A percentile compares a stretch with the other conserved stretches of the same genome.
Evolutionary conservation across 768 basidiomycete genomes (phyloP).

Genomic region (Clathrus columnatus): DNA sequence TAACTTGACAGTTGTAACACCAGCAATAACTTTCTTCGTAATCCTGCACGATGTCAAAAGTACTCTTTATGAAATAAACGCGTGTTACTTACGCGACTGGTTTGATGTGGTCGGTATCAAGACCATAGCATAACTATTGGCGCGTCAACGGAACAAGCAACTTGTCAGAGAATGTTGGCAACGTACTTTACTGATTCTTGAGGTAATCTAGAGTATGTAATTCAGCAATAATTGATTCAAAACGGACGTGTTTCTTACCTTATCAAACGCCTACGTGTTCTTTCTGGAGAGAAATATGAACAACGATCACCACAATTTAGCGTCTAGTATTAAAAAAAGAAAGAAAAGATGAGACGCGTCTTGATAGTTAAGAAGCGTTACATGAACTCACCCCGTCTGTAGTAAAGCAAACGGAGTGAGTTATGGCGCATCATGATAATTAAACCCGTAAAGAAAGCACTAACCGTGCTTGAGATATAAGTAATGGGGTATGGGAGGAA

Average conservation of each 20-base stretch:
- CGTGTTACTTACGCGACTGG: conserved; percentile 68
- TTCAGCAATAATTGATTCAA: conserved; percentile 9
- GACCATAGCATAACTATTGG: conserved; percentile 80
- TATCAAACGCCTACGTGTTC: conserved; percentile 92
- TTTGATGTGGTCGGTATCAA: conserved; percentile 86
- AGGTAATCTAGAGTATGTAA: conserved; percentile 55
- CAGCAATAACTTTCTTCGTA: conserved; percentile 85
- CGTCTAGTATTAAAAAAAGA: conserved; percentile 12
- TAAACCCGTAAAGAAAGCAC: conserved; percentile 13
- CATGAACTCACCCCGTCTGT: conserved; percentile 42
- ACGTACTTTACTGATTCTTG: conserved; percentile 59
- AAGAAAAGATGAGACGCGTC: conserved; percentile 8
- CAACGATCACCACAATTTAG: conserved; percentile 14
- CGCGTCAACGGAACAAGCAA: background rate
- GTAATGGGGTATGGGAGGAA: background rate
- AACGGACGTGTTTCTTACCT: conserved; percentile 41
- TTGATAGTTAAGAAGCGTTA: conserved; percentile 17
- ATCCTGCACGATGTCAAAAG: conserved; percentile 38
- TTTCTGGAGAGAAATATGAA: conserved; percentile 50
- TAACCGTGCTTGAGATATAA: conserved; percentile 38
- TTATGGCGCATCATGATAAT: background rate
- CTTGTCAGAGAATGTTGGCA: background rate
- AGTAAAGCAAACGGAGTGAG: conserved; percentile 5
- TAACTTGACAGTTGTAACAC: conserved; percentile 94
- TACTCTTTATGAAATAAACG: background rate